Base-by-base conservation (phyloP, 108 stramenopile genomes). In the Nitzschia palea region DNA sequence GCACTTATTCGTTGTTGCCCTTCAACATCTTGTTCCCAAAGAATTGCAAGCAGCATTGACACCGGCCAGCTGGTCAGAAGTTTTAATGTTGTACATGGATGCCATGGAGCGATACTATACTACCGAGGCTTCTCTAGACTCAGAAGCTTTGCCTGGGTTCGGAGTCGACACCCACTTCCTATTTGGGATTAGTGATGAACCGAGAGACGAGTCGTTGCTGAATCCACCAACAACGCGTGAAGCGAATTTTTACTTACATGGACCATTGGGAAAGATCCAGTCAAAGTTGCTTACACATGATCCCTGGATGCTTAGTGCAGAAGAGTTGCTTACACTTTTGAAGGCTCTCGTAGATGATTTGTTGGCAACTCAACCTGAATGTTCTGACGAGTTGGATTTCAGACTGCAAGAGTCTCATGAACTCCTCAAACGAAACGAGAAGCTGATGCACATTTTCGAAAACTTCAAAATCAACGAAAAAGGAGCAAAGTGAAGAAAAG, bases 21-120 rank as follows among this genome's bases (percentile, higher is more conserved):
- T 93, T 50, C 82, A 81, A 45, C 42, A 90, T 32, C 55, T 93
- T 69, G 75, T 72, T 25, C 77, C 84, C 3, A 67, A 77, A 18
- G 71, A 76, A 40, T 62, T 93, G 35, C 70, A 73, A 51, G 55
- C 65, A 3, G 86, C 81, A 2, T 62, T 93, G 27, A 79, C 83
- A 52, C 83, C 86, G 17, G 73, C 83, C 8, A 88, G 86, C 27
- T 93, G 91, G 91, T 73, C 83, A 22, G 88, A 89, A 62, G 68
- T 88, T 54, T 76, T 79, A 45, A 57, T 81, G 55, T 77, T 80
- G 23, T 93, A 93, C 74, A 85, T 86, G 70, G 87, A 93, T 50
- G 77, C 84, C 50, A 90, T 90, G 85, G 85, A 90, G 44, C 79
- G 79, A n/a, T 88, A 80, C 70, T 88, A 85, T 57, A 71, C 65